These are phyloP conservation scores for Gynochthodes officinalis DNA, from an alignment of 257 asterid species.

Conservation along the genomic window DNA sequence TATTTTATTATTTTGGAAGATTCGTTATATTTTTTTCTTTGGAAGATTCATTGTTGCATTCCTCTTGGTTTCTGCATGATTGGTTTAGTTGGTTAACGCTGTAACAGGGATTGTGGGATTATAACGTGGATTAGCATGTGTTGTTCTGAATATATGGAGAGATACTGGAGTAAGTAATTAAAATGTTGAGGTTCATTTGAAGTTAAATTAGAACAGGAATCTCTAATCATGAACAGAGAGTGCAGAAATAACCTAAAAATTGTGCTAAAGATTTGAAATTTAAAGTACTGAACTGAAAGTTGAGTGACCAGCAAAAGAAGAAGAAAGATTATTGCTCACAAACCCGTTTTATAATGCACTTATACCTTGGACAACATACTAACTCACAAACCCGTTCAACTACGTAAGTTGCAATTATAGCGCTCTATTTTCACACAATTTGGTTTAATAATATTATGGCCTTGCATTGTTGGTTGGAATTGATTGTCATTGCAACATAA, in stretches of 20 bases:
- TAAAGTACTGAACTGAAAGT: background rate
- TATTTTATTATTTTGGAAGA: no score
- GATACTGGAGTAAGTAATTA: background rate
- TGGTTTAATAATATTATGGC: background rate
- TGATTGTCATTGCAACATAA: background rate
- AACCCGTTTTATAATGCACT: no score
- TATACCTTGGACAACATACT: no score
- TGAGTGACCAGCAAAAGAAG: background rate
- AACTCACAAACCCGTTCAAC: no score
- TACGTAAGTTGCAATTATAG: no score
- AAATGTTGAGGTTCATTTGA: background rate
- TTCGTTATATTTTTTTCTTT: background rate
- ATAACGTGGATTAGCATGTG: background rate
- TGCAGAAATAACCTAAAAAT: background rate
- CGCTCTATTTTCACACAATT: background rate
- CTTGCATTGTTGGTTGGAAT: background rate
- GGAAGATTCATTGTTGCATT: slow-evolving; percentile 1
- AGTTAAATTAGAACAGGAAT: background rate
- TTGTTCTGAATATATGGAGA: background rate
- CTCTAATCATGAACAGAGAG: background rate
- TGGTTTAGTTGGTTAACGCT: background rate
- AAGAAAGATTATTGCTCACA: no score
- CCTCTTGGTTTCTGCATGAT: background rate
- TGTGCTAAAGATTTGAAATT: background rate
- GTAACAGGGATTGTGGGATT: background rate